A percentile compares a stretch with the other conserved stretches of the same genome.
Evolutionary conservation across 306 rosid species (phyloP).

Genomic region (Casuarina glauca): DNA sequence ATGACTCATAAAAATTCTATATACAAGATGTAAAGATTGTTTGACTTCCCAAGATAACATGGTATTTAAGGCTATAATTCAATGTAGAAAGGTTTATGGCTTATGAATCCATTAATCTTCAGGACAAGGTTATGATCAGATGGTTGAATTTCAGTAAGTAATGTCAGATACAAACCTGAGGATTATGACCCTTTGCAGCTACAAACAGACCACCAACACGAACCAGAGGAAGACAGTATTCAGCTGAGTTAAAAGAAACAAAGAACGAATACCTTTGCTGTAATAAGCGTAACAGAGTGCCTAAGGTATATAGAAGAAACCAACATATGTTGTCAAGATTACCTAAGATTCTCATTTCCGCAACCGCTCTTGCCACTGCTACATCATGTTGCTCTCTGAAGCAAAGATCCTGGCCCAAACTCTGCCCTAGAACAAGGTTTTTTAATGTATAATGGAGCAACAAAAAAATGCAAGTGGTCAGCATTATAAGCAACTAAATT

Average conservation of each 20-base stretch:
- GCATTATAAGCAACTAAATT: background rate
- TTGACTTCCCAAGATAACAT: no score
- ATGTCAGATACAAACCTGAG: conserved; percentile 50
- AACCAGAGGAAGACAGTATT: conserved; percentile 91
- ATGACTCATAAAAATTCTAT: no score
- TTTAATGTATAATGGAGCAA: conserved; percentile 18
- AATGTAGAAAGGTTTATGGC: no score
- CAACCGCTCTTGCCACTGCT: conserved; percentile 92
- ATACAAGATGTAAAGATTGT: no score
- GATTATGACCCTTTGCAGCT: conserved; percentile 88
- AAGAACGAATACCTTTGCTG: conserved; percentile 22
- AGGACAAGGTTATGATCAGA: conserved; percentile 17
- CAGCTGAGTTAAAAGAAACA: conserved; percentile 57
- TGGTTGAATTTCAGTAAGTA: conserved; percentile 7
- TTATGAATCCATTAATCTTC: conserved; percentile 1
- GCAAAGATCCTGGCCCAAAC: conserved; percentile 64
- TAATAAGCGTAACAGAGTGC: conserved; percentile 12
- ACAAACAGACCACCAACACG: conserved; percentile 85
- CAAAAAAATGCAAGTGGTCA: background rate
- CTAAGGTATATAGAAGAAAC: conserved; percentile 17
- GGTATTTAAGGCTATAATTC: no score
- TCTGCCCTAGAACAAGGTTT: conserved; percentile 62
- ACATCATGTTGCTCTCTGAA: conserved; percentile 82
- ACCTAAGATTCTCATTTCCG: conserved; percentile 89
- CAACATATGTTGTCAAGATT: conserved; percentile 14